Evolutionary conservation across 2,329 filamentous ascomycete species (phyloP), one percentile per base, ranked within the genome.

Genomic region (Biscogniauxia mediterranea): DNA sequence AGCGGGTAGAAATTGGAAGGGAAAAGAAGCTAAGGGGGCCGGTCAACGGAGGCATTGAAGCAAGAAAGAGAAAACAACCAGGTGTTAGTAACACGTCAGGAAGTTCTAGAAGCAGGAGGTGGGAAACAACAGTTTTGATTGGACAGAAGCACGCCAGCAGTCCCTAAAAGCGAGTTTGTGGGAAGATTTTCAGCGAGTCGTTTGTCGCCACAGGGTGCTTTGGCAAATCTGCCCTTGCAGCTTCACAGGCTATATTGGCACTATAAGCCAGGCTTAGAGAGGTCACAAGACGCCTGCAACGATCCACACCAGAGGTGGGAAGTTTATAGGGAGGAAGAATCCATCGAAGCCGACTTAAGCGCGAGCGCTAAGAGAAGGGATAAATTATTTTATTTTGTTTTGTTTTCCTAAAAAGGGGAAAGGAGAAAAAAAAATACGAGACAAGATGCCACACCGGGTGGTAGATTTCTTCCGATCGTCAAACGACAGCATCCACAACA

Each of bases 391-490:
- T n/a, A n/a, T n/a, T n/a, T n/a, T n/a, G n/a, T n/a, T n/a, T n/a
- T n/a, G n/a, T n/a, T n/a, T n/a, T n/a, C n/a, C n/a, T n/a, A n/a
- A n/a, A n/a, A n/a, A n/a, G n/a, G 54, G 32, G 53, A 58, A 53
- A 21, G 58, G 61, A 25, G 60, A 66, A 66, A 46, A n/a, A n/a
- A 46, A 46, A n/a, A 46, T 9, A 46, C 15, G 5, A 46, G 63
- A 58, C 70, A 78, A 70, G 57, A 87, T 86, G 84, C 83, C 84
- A 70, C 82, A 85, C 76, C 77, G 81, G 62, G 84, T 87, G 65
- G 77, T 81, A 71, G 82, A 79, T 71, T 85, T 87, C 74, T 79
- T 86, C 67, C 81, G 83, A 67, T 80, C 78, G 64, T 82, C 83
- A n/a, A 82, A 82, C 65, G 82, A 84, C 71, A 80, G 78, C 73